phyloP scores from a whole-genome alignment of 1,284 basidiomycete genomes.

The Dichomitus squalens region DNA sequence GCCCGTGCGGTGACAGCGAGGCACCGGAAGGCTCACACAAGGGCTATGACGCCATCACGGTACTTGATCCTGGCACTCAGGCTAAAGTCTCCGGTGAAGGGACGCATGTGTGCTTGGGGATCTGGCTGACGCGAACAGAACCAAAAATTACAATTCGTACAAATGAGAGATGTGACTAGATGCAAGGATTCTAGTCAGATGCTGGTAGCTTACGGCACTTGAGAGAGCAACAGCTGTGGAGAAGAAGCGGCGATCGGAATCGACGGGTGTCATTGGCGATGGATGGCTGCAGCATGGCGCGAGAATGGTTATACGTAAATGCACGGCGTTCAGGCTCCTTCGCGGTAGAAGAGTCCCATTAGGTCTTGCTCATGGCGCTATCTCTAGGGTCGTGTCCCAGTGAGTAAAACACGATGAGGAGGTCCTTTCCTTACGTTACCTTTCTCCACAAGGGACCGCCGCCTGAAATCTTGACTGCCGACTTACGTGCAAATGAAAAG shows the following conservation, averaged over 20 bases:
- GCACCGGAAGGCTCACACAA: not conserved
- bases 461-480: not conserved
- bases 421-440: not conserved
- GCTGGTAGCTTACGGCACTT: not conserved
- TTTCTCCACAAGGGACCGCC: constrained; percentile 3
- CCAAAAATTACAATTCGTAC: not conserved
- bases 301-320: not conserved
- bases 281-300: not conserved
- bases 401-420: no score
- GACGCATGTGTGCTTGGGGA: not conserved
- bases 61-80: not conserved
- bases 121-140: not conserved
- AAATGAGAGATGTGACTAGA: not conserved
- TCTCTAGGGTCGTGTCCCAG: not conserved
- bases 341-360: not conserved
- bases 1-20: not conserved
- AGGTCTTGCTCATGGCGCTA: not conserved
- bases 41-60: not conserved
- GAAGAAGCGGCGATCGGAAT: not conserved
- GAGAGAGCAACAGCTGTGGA: not conserved
- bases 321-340: not conserved
- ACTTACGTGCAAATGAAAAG: not conserved
- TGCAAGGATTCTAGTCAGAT: not conserved
- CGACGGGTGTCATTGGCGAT: not conserved
- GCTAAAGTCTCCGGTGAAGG: not conserved